These are phyloP conservation scores for Phytophthora citrophthora DNA, from an alignment of 352 stramenopile species.

Conservation along the genomic window DNA sequence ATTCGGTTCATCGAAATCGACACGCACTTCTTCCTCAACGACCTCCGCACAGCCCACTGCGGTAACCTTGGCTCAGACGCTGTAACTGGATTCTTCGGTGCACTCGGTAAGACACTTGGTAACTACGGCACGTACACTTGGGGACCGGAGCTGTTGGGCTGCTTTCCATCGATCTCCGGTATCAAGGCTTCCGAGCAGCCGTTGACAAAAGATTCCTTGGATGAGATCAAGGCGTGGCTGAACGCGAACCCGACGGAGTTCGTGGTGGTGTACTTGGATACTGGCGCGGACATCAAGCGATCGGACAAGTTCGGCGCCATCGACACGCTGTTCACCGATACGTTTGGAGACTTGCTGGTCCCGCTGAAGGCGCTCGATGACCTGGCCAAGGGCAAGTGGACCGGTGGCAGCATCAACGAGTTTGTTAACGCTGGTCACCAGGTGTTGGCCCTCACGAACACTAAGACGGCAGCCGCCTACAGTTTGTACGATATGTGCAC, in stretches of 20 bases:
- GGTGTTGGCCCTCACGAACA: conserved; percentile 52
- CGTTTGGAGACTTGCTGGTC: conserved; percentile 58
- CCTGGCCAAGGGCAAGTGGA: conserved; percentile 40
- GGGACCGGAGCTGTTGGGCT: conserved; percentile 59
- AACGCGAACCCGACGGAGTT: conserved; percentile 53
- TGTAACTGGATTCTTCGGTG: conserved; percentile 40
- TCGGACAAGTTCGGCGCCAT: conserved; percentile 42
- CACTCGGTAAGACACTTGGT: conserved; percentile 44
- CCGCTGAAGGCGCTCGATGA: conserved; percentile 43
- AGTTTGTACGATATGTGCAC: conserved; percentile 49
- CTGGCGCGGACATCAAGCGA: conserved; percentile 43
- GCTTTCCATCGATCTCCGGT: conserved; percentile 67
- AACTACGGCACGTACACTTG: conserved; percentile 55
- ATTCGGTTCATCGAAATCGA: conserved; percentile 68
- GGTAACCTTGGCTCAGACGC: conserved; percentile 44
- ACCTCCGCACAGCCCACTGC: conserved; percentile 65
- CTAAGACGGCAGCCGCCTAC: conserved; percentile 42
- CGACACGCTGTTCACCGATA: conserved; percentile 46
- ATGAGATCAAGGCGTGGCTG: conserved; percentile 65
- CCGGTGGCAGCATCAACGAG: conserved; percentile 43
- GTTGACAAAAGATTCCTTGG: conserved; percentile 40
- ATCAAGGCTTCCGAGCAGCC: conserved; percentile 61
- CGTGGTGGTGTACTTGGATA: conserved; percentile 68
- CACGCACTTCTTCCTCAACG: conserved; percentile 41
- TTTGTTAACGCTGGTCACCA: conserved; percentile 53